Evolutionary conservation across 2,329 filamentous ascomycete genomes (phyloP).

Genomic region (Neonectria magnoliae): DNA sequence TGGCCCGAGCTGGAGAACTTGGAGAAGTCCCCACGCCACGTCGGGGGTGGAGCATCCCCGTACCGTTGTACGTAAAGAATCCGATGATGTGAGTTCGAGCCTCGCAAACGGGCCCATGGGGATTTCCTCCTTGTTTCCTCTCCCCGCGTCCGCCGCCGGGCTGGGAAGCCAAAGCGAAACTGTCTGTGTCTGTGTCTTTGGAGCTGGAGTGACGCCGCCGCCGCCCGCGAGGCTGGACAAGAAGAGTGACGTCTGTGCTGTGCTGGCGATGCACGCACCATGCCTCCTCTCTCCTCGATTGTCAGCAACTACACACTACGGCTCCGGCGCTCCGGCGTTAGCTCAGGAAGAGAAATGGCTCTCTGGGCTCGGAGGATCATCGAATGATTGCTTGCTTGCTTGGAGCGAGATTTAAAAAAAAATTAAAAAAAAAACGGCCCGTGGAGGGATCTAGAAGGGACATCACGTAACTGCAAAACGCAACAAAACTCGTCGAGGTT

Average conservation of each 20-base stretch:
- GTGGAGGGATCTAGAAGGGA: background rate
- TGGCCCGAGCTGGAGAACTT: background rate
- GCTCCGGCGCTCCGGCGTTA: background rate
- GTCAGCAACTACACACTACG: too few species aligned
- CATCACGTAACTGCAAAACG: background rate
- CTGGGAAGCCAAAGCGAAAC: background rate
- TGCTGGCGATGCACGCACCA: background rate
- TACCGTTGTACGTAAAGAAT: background rate
- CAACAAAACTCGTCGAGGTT: too few species aligned
- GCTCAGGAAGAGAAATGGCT: background rate
- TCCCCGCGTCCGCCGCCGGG: background rate
- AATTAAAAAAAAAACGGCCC: too few species aligned
- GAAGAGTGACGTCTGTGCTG: background rate
- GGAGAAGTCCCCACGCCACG: background rate
- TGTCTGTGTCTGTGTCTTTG: background rate
- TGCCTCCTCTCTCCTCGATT: too few species aligned
- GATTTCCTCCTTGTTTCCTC: background rate
- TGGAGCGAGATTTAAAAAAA: background rate
- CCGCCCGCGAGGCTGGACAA: background rate
- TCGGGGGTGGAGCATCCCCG: background rate
- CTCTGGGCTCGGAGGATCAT: background rate
- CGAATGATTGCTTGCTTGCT: background rate
- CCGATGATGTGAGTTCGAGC: background rate
- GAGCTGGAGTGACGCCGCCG: background rate
- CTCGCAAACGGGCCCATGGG: background rate